Conservation (phyloP, 2,329 filamentous ascomycete species). For the Zarea fungicola region DNA sequence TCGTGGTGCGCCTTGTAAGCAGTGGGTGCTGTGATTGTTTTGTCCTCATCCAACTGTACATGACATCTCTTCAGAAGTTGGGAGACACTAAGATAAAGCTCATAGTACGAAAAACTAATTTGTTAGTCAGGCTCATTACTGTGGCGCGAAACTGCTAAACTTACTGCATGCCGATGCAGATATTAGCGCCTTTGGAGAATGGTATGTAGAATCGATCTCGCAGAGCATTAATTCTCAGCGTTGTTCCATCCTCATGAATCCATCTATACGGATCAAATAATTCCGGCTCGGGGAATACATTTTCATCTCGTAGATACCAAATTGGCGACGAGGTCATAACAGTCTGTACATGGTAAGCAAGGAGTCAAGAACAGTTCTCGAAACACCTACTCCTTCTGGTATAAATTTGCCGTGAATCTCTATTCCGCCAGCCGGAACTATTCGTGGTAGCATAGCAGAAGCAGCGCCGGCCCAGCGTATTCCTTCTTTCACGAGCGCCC, state of each 20-base stretch:
- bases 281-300: background rate
- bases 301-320: background rate
- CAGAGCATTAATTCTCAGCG: constrained; percentile 14
- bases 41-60: background rate
- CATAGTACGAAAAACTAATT: constrained; percentile 16
- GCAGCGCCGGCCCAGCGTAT: background rate
- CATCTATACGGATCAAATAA: background rate
- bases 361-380: background rate
- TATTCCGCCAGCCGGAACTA: background rate
- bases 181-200: constrained; percentile 24
- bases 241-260: background rate
- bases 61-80: constrained; percentile 6
- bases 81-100: constrained; percentile 16
- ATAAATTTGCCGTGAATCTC: background rate
- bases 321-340: background rate
- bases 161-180: constrained; percentile 25
- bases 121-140: background rate
- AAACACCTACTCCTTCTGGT: background rate
- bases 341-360: background rate
- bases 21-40: background rate
- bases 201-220: constrained; percentile 25
- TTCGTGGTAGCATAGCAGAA: background rate
- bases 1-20: background rate
- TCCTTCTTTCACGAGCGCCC: background rate
- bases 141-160: too few species aligned